Conservation (phyloP, 1,284 basidiomycete species). For the Pseudozyma thailandica region DNA sequence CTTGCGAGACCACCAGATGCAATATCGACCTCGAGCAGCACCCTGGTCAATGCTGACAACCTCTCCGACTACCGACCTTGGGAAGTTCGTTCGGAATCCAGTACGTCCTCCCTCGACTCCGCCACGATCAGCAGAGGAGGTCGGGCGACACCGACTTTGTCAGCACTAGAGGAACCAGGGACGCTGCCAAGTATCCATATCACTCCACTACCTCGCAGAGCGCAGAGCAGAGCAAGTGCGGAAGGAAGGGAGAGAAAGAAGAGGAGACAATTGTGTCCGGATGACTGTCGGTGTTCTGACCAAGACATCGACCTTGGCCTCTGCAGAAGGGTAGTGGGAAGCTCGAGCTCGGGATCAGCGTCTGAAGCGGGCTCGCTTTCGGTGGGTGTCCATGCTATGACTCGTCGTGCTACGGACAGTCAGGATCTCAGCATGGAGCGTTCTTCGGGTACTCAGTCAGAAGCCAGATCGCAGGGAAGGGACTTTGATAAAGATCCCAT, state of each 20-base stretch:
- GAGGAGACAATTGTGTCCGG: constrained; percentile 26
- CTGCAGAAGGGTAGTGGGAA: constrained; percentile 32
- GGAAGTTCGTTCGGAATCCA: constrained; percentile 34
- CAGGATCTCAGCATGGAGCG: constrained; percentile 1
- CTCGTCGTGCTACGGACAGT: neutral
- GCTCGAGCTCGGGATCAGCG: constrained; percentile 35
- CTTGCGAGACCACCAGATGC: constrained; percentile 28
- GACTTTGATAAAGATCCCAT: constrained; percentile 39
- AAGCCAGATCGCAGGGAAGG: constrained; percentile 24
- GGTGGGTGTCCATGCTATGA: constrained; percentile 29
- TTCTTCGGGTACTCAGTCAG: constrained; percentile 20
- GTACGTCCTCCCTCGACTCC: constrained; percentile 23
- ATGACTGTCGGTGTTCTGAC: constrained; percentile 49
- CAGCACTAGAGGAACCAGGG: constrained; percentile 26
- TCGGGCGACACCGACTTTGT: constrained; percentile 14
- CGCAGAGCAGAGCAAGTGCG: neutral
- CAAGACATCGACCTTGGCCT: constrained; percentile 41
- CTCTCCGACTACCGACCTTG: constrained; percentile 36
- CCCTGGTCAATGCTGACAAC: constrained; percentile 46
- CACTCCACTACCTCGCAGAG: constrained; percentile 16
- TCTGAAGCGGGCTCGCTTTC: constrained; percentile 31
- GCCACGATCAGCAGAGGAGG: constrained; percentile 4
- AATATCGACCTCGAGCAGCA: constrained; percentile 49
- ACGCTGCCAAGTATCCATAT: constrained; percentile 36
- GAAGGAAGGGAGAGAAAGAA: neutral